Evolutionary conservation across 2,329 filamentous ascomycete species (phyloP).

Genomic region (Ophiostoma montium): DNA sequence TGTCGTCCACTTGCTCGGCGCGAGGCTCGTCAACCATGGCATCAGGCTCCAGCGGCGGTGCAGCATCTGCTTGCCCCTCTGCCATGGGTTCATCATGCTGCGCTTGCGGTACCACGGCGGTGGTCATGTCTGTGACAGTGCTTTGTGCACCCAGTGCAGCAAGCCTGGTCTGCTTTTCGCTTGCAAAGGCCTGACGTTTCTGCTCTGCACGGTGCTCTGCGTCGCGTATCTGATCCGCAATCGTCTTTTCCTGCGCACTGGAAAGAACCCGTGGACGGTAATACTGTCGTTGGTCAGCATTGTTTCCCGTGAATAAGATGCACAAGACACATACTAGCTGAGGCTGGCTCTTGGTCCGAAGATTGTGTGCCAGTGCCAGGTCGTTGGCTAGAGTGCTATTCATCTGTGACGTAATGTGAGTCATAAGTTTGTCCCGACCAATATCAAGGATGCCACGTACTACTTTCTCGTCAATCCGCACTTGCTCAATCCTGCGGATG

Average conservation of each 20-base stretch:
- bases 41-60: neutral
- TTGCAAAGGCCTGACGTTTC: neutral
- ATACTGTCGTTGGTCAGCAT: neutral
- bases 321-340: conserved; percentile 46
- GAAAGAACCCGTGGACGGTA: neutral
- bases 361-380: conserved; percentile 54
- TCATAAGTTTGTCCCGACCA: neutral
- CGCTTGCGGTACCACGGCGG: too few relatives aligned
- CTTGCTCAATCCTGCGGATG: conserved; percentile 54
- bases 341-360: conserved; percentile 59
- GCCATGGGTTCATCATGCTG: neutral
- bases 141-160: neutral
- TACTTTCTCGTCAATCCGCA: conserved; percentile 59
- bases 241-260: neutral
- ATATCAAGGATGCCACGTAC: conserved; percentile 19
- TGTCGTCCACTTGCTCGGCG: conserved; percentile 15
- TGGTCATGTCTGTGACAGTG: neutral
- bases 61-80: neutral
- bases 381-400: conserved; percentile 57
- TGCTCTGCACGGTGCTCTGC: neutral
- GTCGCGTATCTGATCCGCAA: neutral
- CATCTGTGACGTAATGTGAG: conserved; percentile 40
- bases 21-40: neutral
- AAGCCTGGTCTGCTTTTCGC: neutral
- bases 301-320: neutral